A percentile compares a stretch with the other conserved stretches of the same genome.
These are phyloP conservation scores for Aristolochia fimbriata DNA, from an alignment of 164 flowering plant genomes.

Conservation along the genomic window DNA sequence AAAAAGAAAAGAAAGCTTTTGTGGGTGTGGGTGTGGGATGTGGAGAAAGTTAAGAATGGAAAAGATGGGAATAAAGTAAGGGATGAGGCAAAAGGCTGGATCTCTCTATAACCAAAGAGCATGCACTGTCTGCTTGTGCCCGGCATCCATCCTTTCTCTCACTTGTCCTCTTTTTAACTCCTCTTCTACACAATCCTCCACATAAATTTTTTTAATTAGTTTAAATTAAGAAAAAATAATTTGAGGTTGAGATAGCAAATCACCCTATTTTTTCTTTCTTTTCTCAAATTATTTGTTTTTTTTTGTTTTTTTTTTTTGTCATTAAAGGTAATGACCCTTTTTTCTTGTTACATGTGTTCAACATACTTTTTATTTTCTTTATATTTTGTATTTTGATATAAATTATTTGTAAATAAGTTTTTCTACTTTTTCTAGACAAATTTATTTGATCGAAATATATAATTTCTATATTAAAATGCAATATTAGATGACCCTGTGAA, in stretches of 20 bases:
- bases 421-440: too few species aligned
- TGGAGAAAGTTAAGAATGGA: not conserved
- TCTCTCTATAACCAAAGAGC: not conserved
- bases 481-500: too few species aligned
- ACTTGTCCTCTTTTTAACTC: not conserved
- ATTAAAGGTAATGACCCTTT: too few species aligned
- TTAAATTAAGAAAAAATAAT: not conserved
- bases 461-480: too few species aligned
- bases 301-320: too few species aligned
- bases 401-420: too few species aligned
- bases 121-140: conserved; percentile 4
- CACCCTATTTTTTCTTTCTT: not conserved
- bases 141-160: conserved; percentile 4
- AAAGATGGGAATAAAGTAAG: not conserved
- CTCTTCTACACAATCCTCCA: not conserved
- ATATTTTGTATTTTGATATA: too few species aligned
- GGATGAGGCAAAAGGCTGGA: not conserved
- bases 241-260: too few species aligned
- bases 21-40: not conserved
- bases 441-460: too few species aligned
- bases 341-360: too few species aligned
- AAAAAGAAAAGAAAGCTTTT: not conserved
- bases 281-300: too few species aligned
- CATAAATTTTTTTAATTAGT: not conserved
- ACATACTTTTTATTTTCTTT: too few species aligned